Conservation (phyloP, 768 basidiomycete species). For the Coprinopsis marcescibilis region DNA sequence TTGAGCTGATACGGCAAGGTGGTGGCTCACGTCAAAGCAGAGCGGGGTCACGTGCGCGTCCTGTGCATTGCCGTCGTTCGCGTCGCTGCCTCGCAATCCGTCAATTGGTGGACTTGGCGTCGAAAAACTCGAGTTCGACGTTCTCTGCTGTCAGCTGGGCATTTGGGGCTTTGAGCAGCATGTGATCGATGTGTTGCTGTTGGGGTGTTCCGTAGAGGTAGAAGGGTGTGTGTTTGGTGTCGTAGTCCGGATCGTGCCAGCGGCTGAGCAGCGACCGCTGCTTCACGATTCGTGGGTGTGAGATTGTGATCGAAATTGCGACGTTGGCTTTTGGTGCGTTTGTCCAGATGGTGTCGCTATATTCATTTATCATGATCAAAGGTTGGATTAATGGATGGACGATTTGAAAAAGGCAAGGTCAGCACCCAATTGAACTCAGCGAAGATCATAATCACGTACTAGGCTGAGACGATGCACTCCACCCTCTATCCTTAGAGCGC, state of each 20-base stretch:
- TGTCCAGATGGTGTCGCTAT: no score
- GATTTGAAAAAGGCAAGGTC: conserved; percentile 22
- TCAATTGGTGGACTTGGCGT: no score
- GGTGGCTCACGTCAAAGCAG: no score
- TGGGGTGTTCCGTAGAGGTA: conserved; percentile 31
- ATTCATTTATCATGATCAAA: no score
- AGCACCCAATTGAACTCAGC: conserved; percentile 32
- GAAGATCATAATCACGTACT: conserved; percentile 1
- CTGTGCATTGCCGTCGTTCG: no score
- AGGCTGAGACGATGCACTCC: background rate
- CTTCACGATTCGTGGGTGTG: conserved; percentile 25
- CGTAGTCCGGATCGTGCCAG: conserved; percentile 23
- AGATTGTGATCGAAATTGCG: conserved; percentile 15
- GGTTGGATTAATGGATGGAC: no score
- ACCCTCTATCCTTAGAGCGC: conserved; percentile 1
- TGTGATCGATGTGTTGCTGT: conserved; percentile 31
- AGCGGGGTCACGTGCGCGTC: no score
- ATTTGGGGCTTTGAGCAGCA: conserved; percentile 22
- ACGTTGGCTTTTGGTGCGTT: no score
- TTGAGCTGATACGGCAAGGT: no score
- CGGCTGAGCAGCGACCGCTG: conserved; percentile 23
- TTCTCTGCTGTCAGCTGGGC: conserved; percentile 20
- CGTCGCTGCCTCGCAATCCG: no score
- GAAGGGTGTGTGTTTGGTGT: conserved; percentile 30
- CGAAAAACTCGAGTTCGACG: conserved; percentile 13